Evolutionary conservation across 2,329 filamentous ascomycete species (phyloP).

Genomic region (Ceratocystiopsis sp.): DNA sequence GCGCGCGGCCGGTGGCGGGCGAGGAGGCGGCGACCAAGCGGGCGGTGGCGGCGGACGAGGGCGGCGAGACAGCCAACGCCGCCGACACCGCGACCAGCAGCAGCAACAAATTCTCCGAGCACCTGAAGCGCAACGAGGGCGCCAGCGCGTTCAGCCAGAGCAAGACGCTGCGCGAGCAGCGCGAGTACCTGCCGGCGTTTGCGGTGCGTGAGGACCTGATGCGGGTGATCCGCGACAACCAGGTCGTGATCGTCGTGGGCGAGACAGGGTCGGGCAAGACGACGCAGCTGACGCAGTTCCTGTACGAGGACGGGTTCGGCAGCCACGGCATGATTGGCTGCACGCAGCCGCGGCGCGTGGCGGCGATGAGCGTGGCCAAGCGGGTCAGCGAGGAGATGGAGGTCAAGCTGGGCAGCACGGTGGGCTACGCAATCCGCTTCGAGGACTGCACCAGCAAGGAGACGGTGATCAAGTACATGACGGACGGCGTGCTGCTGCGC

Average conservation of each 20-base stretch:
- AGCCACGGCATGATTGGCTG: conserved; percentile 83
- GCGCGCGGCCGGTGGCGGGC: conserved; percentile 58
- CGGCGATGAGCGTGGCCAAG: conserved; percentile 97
- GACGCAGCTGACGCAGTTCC: conserved; percentile 89
- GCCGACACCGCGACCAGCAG: conserved; percentile 24
- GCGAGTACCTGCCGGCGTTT: conserved; percentile 88
- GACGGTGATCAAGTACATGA: conserved; percentile 98
- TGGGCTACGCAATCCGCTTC: conserved; percentile 95
- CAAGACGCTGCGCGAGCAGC: conserved; percentile 78
- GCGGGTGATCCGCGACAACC: conserved; percentile 85
- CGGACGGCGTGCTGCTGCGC: conserved; percentile 82
- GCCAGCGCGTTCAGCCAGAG: conserved; percentile 86
- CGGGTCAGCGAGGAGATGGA: conserved; percentile 98
- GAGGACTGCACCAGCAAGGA: conserved; percentile 96
- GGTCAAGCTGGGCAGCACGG: conserved; percentile 67
- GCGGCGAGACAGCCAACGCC: background rate
- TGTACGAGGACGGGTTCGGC: conserved; percentile 89
- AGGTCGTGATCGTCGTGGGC: conserved; percentile 90
- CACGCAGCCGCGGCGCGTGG: conserved; percentile 88
- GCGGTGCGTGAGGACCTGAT: conserved; percentile 87
- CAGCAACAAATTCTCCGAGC: conserved; percentile 66
- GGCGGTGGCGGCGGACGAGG: background rate
- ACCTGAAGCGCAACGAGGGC: conserved; percentile 74
- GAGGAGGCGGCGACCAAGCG: conserved; percentile 34
- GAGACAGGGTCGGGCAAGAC: conserved; percentile 97